Evolutionary conservation across 2,329 filamentous ascomycete species (phyloP).

Genomic region (Fusarium fracticaudum): DNA sequence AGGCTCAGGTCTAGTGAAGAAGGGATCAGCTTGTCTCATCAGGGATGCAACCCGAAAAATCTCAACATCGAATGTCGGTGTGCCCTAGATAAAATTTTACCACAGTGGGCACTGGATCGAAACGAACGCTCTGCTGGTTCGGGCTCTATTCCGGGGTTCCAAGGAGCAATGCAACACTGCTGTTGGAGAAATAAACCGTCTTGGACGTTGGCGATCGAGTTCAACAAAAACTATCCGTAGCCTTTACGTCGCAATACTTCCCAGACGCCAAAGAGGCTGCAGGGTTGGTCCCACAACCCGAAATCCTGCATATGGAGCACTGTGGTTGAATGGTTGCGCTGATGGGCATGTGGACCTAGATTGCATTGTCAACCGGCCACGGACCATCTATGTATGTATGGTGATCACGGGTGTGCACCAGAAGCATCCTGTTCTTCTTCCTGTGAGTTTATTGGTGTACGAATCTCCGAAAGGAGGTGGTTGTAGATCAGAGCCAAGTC

Average conservation of each 20-base stretch:
- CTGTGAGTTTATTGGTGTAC: conserved; percentile 2
- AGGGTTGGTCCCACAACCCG: conserved; percentile 40
- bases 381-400: conserved; percentile 37
- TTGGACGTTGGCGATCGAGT: conserved; percentile 7
- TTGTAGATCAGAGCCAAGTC: conserved; percentile 14
- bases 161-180: conserved; percentile 27
- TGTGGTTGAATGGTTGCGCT: conserved; percentile 22
- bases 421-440: conserved; percentile 2
- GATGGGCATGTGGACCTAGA: conserved; percentile 41
- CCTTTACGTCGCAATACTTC: conserved; percentile 12
- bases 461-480: conserved; percentile 13
- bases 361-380: conserved; percentile 36
- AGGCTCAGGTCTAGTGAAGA: conserved; percentile 25
- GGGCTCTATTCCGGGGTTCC: conserved; percentile 3
- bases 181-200: conserved; percentile 15
- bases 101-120: conserved; percentile 2
- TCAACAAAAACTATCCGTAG: conserved; percentile 17
- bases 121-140: conserved; percentile 12
- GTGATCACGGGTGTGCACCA: conserved; percentile 38
- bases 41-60: conserved; percentile 24
- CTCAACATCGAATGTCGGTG: conserved; percentile 33
- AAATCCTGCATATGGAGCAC: conserved; percentile 20
- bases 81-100: conserved; percentile 4
- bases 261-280: conserved; percentile 19
- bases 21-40: conserved; percentile 28